phyloP scores from a whole-genome alignment of 495 filamentous ascomycete species.

The Penicillium subrubescens region DNA sequence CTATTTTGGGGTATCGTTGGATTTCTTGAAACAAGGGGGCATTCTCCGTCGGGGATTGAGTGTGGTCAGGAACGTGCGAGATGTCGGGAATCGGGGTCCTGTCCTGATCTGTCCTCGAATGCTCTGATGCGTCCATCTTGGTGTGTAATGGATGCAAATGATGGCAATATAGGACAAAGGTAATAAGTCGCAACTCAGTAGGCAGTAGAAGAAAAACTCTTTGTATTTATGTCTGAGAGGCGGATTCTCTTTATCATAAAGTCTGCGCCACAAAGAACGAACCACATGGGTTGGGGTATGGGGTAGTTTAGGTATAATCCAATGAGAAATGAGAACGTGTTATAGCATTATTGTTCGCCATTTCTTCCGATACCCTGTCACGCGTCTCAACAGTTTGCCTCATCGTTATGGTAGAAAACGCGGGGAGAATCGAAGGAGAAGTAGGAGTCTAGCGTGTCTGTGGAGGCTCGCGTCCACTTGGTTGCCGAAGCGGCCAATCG shows the following conservation, averaged over 20 bases:
- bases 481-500: slow-evolving; percentile 17
- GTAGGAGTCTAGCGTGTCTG: slow-evolving; percentile 4
- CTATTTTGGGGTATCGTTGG: slow-evolving; percentile 24
- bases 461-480: not conserved
- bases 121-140: not conserved
- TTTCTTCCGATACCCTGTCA: not conserved
- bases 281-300: not conserved
- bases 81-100: not conserved
- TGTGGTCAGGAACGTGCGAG: not conserved
- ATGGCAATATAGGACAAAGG: not conserved
- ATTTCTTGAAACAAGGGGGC: slow-evolving; percentile 13
- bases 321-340: not conserved
- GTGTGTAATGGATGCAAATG: not conserved
- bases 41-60: not conserved
- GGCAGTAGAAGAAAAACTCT: not conserved
- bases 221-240: not conserved
- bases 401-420: not conserved
- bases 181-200: not conserved
- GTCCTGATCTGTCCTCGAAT: not conserved
- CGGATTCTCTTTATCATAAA: not conserved
- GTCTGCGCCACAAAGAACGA: not conserved
- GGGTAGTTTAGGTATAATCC: not conserved
- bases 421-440: slow-evolving; percentile 1
- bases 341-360: not conserved
- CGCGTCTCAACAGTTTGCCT: not conserved